Base-by-base conservation (phyloP, 176 grass and related monocot genomes). In the Carex myosuroides region DNA sequence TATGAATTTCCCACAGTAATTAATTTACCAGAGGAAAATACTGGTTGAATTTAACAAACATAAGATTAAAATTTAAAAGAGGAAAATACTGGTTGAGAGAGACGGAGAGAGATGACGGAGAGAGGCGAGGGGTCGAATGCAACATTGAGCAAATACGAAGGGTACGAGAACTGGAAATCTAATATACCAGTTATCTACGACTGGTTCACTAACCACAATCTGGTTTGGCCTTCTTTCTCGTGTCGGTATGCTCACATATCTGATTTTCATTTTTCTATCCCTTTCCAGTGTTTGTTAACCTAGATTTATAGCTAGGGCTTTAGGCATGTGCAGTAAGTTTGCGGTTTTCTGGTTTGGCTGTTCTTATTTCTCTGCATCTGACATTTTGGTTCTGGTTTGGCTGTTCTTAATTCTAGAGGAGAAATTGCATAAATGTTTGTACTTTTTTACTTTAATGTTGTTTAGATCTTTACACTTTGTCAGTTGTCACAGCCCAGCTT, bases 121-220 rank as follows among this genome's bases (percentile, higher is more conserved):
- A 91, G 75, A 39, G 86, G 80, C 12, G 84, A 57, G 64, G 33
- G 85, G 6, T 84, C 90, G 48, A 63, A 86, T 86, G 72, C 89
- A 87, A 64, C 87, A 69, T 66, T 64, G 58, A 22, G 20, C n/a
- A 88, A 53, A 60, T 91, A 98, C 73, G 89, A 98, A 79, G 72
- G 85, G 69, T 95, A 98, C 79, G 78, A 86, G 82, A 91, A 91
- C 81, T 98, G 95, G 92, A 98, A 98, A 58, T 93, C 92, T 62
- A 91, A 91, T 37, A 85, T 98, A 82, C 95, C 95, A 1, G 87
- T 93, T 56, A 89, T 98, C 85, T 94, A 98, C 83, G 95, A 98
- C 85, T 98, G 92, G 95, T 90, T 98, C 74, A 85, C 90, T 37
- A 91, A 94, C 90, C 92, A 98, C 90, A 94, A 98, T 79, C 90